Evolutionary conservation across 306 rosid species (phyloP), one percentile per base, ranked within the genome.

Genomic region (Chamaecrista fasciculata): DNA sequence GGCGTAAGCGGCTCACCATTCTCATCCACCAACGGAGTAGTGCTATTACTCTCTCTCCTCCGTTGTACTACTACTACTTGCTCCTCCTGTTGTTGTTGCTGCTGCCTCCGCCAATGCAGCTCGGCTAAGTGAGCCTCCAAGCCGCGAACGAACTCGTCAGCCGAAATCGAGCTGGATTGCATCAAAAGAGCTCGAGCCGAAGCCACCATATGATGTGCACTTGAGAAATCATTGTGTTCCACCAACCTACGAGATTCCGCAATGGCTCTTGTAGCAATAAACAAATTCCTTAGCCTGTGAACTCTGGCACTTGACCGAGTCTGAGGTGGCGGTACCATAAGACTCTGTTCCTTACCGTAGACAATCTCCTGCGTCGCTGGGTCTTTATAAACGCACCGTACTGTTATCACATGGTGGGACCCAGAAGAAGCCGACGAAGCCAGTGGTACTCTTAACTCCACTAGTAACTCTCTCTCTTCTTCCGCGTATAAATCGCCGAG

Each of bases 401-500:
- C 75, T 1, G 77, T 78, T 85, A 87, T 80, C 70, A 79, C 73
- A 5, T 69, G 85, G 67, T 69, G 85, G 83, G 72, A 4, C 36
- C 80, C 75, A 0, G 18, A 28, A 1, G 79, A 28, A 1, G 79
- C 80, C 9, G 74, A 33, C 9, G 70, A 33, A 4, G n/a, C n/a
- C n/a, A n/a, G n/a, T n/a, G 90, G 83, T 15, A 85, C 73, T 14
- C 77, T 70, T 9, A 87, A 36, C 72, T 87, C 94, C 48, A 87
- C 77, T 8, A 87, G 72, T 12, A 87, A 49, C 66, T 85, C 90
- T 60, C 79, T 76, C 76, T 85, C 88, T 21, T 87, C 90, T 50
- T 79, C 90, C 0, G 85, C 88, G 81, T 85, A 85, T 52, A 87
- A 62, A 48, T 87, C 88, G 8, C 93, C 90, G 4, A 87, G 69